Conservation (phyloP, 1,284 basidiomycete genomes). For the Porodaedalea pini region DNA sequence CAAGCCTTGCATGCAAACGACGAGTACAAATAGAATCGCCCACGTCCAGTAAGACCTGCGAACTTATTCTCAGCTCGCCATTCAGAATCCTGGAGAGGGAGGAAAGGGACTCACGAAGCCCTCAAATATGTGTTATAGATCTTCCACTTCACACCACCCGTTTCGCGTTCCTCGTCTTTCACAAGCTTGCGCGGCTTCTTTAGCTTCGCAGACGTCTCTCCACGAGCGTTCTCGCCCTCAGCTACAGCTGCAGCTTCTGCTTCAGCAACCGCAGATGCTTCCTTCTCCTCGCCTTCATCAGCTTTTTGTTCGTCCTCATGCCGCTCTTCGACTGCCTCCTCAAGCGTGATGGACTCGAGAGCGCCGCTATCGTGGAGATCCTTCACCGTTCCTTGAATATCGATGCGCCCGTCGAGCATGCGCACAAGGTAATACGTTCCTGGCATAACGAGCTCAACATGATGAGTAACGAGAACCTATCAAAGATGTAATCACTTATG, state of each 20-base stretch:
- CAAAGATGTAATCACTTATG: constrained; percentile 2
- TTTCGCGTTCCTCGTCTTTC: constrained; percentile 67
- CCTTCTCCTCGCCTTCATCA: constrained; percentile 34
- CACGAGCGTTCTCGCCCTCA: constrained; percentile 29
- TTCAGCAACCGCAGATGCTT: constrained; percentile 27
- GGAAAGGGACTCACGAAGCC: constrained; percentile 46
- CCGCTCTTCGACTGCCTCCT: constrained; percentile 34
- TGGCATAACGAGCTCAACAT: constrained; percentile 70
- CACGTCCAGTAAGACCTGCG: constrained; percentile 65
- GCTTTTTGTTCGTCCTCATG: constrained; percentile 25
- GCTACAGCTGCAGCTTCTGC: constrained; percentile 28
- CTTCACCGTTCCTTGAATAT: constrained; percentile 60
- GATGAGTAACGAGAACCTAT: constrained; percentile 69
- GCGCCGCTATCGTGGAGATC: constrained; percentile 56
- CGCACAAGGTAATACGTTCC: constrained; percentile 65
- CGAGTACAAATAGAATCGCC: constrained; percentile 46
- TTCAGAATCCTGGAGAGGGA: neutral
- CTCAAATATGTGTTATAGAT: constrained; percentile 78
- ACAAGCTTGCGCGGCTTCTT: constrained; percentile 61
- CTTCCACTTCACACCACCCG: constrained; percentile 73
- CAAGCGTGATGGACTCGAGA: constrained; percentile 55
- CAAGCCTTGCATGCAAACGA: constrained; percentile 45
- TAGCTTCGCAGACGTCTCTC: constrained; percentile 26
- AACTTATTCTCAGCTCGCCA: constrained; percentile 20
- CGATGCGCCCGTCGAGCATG: constrained; percentile 71